Evolutionary conservation across 1,284 basidiomycete species (phyloP), one percentile per base, ranked within the genome.

Genomic region (Anthracocystis setariae): DNA sequence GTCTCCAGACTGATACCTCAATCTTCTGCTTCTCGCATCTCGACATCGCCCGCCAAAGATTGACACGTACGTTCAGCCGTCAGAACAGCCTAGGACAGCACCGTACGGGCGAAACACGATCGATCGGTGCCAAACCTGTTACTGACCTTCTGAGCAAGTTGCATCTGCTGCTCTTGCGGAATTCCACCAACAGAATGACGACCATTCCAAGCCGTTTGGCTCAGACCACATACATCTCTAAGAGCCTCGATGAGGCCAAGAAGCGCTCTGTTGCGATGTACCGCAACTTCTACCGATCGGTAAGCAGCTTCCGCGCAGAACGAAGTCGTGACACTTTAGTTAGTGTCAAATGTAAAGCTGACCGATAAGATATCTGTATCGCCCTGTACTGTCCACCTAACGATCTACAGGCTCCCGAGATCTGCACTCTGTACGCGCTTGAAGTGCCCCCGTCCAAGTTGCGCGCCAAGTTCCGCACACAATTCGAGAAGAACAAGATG

Each of bases 191-290:
- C 53, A 67, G 50, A 50, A 91, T 92, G 89, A 89, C 90, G 46
- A 97, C 92, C 52, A 97, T 98, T 83, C 94, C 95, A 20, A 85
- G 94, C 49, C 90, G 95, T 50, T 88, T 98, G 18, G 91, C 95
- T 21, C 89, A 88, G 76, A 82, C 88, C 18, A 88, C 91, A 61
- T 70, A 65, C 23, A 77, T 82, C 53, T 82, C 80, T n/a, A 64
- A 61, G 7, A 88, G 85, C 51, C 85, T 89, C 24, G 84, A 85
- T n/a, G 89, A 93, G 58, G 90, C 92, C 5, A 88, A 90, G 42
- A 84, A 85, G 44, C 88, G 92, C 37, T 89, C 89, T 29, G 85
- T 94, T 37, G 86, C 91, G 51, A 88, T 97, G 20, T 98, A 98
- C 86, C 87, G 94, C 62, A 89, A 90, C 81, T 98, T 93, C 92